Percentiles rank a stretch among this genome's conserved stretches.
These are phyloP conservation scores for Kitagawia praeruptora DNA, from an alignment of 129 eudicot genomes.

Conservation along the genomic window DNA sequence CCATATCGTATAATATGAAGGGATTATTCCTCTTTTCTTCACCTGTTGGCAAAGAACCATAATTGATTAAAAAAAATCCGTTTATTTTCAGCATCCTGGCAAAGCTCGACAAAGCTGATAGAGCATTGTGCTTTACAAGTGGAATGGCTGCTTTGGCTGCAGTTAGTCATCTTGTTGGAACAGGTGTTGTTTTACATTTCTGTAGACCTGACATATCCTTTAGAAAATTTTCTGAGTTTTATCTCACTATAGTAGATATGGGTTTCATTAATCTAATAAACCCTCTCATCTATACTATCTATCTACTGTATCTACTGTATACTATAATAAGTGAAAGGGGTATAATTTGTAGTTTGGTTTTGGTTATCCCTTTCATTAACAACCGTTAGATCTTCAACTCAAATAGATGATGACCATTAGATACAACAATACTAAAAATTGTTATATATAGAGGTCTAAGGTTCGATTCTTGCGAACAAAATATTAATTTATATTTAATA, in stretches of 20 bases:
- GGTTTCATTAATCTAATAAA: neutral
- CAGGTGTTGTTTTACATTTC: slow-evolving; percentile 30
- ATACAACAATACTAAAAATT: too few relatives aligned
- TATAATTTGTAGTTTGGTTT: too few relatives aligned
- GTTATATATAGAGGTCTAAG: too few relatives aligned
- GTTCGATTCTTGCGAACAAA: too few relatives aligned
- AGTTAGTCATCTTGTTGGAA: slow-evolving; percentile 68
- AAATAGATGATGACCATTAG: too few relatives aligned
- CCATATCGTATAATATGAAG: neutral
- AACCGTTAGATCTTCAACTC: too few relatives aligned
- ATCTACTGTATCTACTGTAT: too few relatives aligned
- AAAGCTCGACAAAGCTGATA: slow-evolving; percentile 91
- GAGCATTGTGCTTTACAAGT: slow-evolving; percentile 87
- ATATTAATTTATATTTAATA: too few relatives aligned
- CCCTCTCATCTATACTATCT: too few relatives aligned
- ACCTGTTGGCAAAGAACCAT: neutral
- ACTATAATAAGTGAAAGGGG: too few relatives aligned
- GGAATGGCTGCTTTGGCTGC: slow-evolving; percentile 99
- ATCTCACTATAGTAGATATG: neutral
- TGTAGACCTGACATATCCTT: neutral
- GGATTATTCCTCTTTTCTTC: slow-evolving; percentile 5
- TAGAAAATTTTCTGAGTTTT: neutral
- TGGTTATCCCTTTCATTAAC: too few relatives aligned
- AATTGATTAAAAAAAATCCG: neutral
- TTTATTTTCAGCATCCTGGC: slow-evolving; percentile 62